Percentiles rank a stretch among this genome's conserved stretches.
These are phyloP conservation scores for Parasarocladium wereldwijsianum DNA, from an alignment of 2,329 filamentous ascomycete species.

Conservation along the genomic window DNA sequence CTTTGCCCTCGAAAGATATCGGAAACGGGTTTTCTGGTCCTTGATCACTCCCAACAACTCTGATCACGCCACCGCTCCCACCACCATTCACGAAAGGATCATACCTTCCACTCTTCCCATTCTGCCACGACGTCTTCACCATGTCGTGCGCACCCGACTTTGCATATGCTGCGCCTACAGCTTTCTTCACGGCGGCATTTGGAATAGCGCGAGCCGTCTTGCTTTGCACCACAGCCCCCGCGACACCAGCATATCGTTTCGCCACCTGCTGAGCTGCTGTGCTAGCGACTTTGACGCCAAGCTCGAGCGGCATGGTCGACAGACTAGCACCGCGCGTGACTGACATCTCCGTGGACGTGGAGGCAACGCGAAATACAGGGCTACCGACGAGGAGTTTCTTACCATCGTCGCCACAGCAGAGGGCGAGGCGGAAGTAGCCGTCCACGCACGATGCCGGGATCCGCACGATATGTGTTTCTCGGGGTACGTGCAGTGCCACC, in stretches of 20 bases:
- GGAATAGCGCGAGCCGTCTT: slow-evolving; percentile 22
- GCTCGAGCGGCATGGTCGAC: slow-evolving; percentile 48
- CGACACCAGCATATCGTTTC: slow-evolving; percentile 25
- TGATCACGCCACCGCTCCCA: slow-evolving; percentile 16
- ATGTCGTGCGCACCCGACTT: not conserved
- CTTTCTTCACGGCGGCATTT: slow-evolving; percentile 8
- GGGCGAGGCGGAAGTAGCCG: slow-evolving; percentile 53
- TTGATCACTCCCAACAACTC: slow-evolving; percentile 29
- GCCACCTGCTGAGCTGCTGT: slow-evolving; percentile 30
- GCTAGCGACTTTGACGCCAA: slow-evolving; percentile 43
- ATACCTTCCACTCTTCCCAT: slow-evolving; percentile 21
- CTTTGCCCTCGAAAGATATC: slow-evolving; percentile 32
- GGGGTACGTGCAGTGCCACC: slow-evolving; percentile 31
- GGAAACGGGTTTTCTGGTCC: slow-evolving; percentile 41
- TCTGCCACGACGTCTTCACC: slow-evolving; percentile 14
- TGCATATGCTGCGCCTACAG: slow-evolving; percentile 1
- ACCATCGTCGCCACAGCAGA: slow-evolving; percentile 31
- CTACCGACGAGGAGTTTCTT: slow-evolving; percentile 49
- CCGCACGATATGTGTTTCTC: slow-evolving; percentile 50
- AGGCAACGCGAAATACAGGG: slow-evolving; percentile 55
- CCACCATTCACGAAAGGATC: slow-evolving; percentile 17
- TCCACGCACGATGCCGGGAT: slow-evolving; percentile 49
- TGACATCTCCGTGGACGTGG: slow-evolving; percentile 44
- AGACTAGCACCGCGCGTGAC: slow-evolving; percentile 51
- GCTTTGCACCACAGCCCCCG: slow-evolving; percentile 23